A percentile compares a stretch with the other conserved stretches of the same genome.
Evolutionary conservation across 495 filamentous ascomycete species (phyloP).

Genomic region (Neurospora sp.): DNA sequence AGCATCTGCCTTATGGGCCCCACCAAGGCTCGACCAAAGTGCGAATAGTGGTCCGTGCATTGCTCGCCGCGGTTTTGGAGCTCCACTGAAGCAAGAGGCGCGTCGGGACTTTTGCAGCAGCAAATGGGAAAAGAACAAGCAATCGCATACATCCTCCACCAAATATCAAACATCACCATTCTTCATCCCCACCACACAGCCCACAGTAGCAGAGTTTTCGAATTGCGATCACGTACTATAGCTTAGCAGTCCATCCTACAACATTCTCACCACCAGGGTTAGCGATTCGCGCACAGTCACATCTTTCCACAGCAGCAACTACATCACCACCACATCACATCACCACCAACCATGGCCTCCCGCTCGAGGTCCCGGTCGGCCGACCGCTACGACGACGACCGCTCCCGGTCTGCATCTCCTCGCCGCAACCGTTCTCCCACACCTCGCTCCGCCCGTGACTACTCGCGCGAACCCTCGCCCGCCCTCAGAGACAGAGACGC

Average conservation of each 20-base stretch:
- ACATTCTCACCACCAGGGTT: neutral
- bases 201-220: neutral
- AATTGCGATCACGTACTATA: neutral
- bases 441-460: slow-evolving; percentile 3
- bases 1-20: neutral
- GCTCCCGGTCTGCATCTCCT: slow-evolving; percentile 1
- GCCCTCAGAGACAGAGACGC: slow-evolving; percentile 1
- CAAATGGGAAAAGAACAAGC: neutral
- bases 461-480: slow-evolving; percentile 12
- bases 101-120: neutral
- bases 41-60: neutral
- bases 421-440: slow-evolving; percentile 3
- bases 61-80: neutral
- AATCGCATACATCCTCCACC: neutral
- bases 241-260: neutral
- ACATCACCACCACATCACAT: neutral
- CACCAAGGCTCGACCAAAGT: neutral
- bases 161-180: neutral
- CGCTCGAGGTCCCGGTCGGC: slow-evolving; percentile 5
- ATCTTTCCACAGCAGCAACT: neutral
- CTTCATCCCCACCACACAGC: neutral
- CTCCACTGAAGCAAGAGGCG: neutral
- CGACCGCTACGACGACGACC: slow-evolving; percentile 4
- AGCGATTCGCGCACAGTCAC: neutral
- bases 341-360: slow-evolving; percentile 10